Evolutionary conservation across 176 grass and related monocot species (phyloP), one percentile per base, ranked within the genome.

Genomic region (Triticum dicoccoides): DNA sequence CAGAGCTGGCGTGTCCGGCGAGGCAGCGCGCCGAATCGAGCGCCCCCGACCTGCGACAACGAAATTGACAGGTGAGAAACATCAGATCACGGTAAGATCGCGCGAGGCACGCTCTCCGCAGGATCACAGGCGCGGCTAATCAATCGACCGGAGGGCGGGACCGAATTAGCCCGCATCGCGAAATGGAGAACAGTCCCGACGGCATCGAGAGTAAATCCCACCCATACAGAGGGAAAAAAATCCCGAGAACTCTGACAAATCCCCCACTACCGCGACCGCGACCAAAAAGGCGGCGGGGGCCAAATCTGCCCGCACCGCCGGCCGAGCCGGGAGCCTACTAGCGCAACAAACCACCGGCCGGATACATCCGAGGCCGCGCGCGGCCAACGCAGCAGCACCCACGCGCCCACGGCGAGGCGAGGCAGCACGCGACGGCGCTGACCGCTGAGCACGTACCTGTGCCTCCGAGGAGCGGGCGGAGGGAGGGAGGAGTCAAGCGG

Each of bases 1-100:
- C 56, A 47, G 73, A 18, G 6, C 76, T 20, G 82, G 33, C 58
- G 34, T 76, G n/a, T 49, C 44, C 18, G 12, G 61, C n/a, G 7
- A 69, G 51, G 5, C 37, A 24, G 12, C 27, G 38, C 18, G 34
- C 27, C 68, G 66, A 80, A 87, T 69, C 37, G 27, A 87, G 76
- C 84, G 3, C 15, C 76, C 69, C 29, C 18, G 56, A 67, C 45
- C 76, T 91, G 89, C 47, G 4, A 47, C 34, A 61, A 84, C 18
- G 29, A 54, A 76, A 67, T 20, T 30, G 85, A 29, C 5, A 45
- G 44, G 61, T 21, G 20, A 61, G 17, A 65, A 12, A 47, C 9
- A 59, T 41, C 30, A 65, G 72, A 65, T 9, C 21, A 61, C 0
- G 25, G 23, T 62, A 87, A 84, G 27, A 76, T 80, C 11, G n/a